phyloP scores from a whole-genome alignment of 225 moss, liverwort and hornwort genomes.

The Antitrichia curtipendula region DNA sequence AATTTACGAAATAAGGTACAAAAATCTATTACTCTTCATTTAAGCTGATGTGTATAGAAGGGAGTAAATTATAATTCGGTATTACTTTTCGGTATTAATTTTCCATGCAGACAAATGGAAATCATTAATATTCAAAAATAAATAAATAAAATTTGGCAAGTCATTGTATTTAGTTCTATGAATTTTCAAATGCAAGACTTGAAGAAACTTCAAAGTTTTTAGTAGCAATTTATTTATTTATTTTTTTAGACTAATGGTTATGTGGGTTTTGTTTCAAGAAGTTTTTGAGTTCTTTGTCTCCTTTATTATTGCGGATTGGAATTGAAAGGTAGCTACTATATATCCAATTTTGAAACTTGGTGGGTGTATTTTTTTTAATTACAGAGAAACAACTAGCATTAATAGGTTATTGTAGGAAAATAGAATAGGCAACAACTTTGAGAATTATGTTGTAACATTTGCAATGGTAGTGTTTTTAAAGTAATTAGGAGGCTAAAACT shows the following conservation, averaged over 20 bases:
- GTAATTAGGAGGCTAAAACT: not conserved
- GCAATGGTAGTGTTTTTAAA: not conserved
- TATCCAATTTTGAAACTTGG: not conserved
- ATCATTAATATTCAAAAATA: not conserved
- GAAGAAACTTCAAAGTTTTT: not conserved
- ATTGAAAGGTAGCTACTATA: not conserved
- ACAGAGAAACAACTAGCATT: not conserved
- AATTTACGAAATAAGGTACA: not conserved
- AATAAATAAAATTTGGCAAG: not conserved
- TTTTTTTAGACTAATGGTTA: not conserved
- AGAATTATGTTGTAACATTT: not conserved
- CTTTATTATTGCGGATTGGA: not conserved
- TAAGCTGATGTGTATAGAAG: not conserved
- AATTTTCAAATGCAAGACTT: not conserved
- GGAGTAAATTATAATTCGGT: not conserved
- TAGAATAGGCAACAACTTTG: not conserved
- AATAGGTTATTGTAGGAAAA: not conserved
- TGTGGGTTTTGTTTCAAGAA: not conserved
- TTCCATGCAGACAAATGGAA: rapidly evolving
- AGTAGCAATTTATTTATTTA: not conserved
- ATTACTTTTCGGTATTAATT: not conserved
- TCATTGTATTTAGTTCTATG: rapidly evolving
- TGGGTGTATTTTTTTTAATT: not conserved
- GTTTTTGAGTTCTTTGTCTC: not conserved
- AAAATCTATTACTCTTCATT: not conserved